These are phyloP conservation scores for Fragilaria crotonensis DNA, from an alignment of 108 stramenopile species.

Conservation along the genomic window DNA sequence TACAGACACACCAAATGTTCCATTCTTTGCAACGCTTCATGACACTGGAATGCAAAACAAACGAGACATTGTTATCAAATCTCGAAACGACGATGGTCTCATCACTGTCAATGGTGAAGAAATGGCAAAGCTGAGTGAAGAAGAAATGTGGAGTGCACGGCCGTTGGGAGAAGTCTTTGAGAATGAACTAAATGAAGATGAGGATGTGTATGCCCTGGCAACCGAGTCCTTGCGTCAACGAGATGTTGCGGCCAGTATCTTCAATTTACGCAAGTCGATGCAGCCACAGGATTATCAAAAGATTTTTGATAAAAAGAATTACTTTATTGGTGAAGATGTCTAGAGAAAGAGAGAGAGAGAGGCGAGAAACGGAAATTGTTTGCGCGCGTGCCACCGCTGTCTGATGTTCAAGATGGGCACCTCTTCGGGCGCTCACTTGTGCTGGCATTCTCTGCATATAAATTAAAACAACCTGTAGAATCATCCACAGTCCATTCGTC, in stretches of 20 bases:
- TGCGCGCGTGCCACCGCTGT: no score
- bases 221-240: slow-evolving; percentile 34
- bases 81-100: slow-evolving; percentile 31
- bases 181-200: slow-evolving; percentile 23
- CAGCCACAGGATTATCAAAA: slow-evolving; percentile 57
- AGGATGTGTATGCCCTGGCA: slow-evolving; percentile 9
- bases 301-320: slow-evolving; percentile 78
- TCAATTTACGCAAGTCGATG: slow-evolving; percentile 42
- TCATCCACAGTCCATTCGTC: no score
- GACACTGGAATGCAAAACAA: slow-evolving; percentile 1
- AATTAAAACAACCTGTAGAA: no score
- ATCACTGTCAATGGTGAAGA: slow-evolving; percentile 67
- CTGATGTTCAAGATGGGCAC: no score
- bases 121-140: slow-evolving; percentile 63
- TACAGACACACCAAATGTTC: neutral
- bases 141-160: slow-evolving; percentile 68
- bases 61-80: slow-evolving; percentile 26
- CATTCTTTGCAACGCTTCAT: neutral
- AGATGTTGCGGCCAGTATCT: slow-evolving; percentile 64
- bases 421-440: slow-evolving; percentile 11
- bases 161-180: slow-evolving; percentile 38
- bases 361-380: no score
- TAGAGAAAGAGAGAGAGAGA: no score
- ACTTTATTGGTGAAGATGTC: slow-evolving; percentile 66
- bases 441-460: slow-evolving; percentile 13